Conservation (phyloP, 345 rosid genomes). For the Geranium brycei region DNA sequence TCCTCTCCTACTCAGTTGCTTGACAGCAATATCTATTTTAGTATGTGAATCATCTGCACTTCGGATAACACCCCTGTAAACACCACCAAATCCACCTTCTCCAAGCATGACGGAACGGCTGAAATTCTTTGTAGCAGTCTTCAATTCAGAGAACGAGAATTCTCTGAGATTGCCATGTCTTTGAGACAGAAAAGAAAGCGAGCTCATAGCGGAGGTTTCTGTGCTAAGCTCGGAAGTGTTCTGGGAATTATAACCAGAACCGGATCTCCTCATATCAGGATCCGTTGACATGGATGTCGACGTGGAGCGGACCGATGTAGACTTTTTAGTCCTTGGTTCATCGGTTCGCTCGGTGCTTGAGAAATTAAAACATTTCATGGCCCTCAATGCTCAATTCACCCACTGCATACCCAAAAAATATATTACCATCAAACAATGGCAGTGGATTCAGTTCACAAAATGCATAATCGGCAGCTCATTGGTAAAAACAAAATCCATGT, state of each 20-base stretch:
- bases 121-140: constrained; percentile 76
- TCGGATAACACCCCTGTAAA: constrained; percentile 52
- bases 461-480: background rate
- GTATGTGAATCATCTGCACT: constrained; percentile 42
- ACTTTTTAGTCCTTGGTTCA: background rate
- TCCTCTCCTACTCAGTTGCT: constrained; percentile 85
- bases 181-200: constrained; percentile 31
- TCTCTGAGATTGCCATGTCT: constrained; percentile 61
- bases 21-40: constrained; percentile 83
- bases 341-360: background rate
- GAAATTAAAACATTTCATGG: background rate
- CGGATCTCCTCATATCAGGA: background rate
- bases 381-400: background rate
- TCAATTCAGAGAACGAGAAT: constrained; percentile 62
- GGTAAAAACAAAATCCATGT: background rate
- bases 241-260: background rate
- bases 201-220: background rate
- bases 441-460: background rate
- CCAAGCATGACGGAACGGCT: constrained; percentile 85
- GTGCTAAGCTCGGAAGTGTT: background rate
- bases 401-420: background rate
- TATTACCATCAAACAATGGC: background rate
- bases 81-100: constrained; percentile 95
- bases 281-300: background rate
- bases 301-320: background rate